Evolutionary conservation across 148 eudicot species (phyloP), one percentile per base, ranked within the genome.

Genomic region (Simmondsia chinensis): DNA sequence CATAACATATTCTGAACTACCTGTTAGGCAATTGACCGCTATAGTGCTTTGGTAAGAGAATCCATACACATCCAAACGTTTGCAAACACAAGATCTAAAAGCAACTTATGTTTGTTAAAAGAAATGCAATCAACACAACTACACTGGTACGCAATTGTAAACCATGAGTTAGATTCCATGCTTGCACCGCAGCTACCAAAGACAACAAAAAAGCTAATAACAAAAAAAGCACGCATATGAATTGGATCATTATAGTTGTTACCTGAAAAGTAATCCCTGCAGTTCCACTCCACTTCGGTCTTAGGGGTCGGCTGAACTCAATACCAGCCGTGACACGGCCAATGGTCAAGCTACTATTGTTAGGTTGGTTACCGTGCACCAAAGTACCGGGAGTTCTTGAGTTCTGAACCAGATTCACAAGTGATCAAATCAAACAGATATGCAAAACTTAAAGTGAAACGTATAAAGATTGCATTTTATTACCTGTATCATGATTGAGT

Each of bases 251-350:
- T 31, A 8, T 5, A 13, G 13, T 8, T 40, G 25, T 7, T 68
- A 91, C 99, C 99, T 91, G 99, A 70, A 82, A 91, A 21, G 71
- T 70, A 56, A 91, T 75, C 32, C 99, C 99, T 38, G 83, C 82
- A 21, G 99, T 91, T 40, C 99, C 99, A 60, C 82, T 91, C 99
- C 99, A 91, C 59, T 86, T 91, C 8, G 99, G 99, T 57, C 79
- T 72, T 28, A 91, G 72, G 38, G 99, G 96, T 35, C 99, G 73
- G 52, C 86, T 79, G 39, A 72, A 91, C 61, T 91, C 99, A 61
- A 91, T 65, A 52, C 96, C 89, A 54, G 86, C 83, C 20, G 96
- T 79, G 22, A 91, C 75, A 56, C 96, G 86, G 40, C 94, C 87
- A 40, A 91, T 86, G 38, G 89, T 82, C 43, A 86, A 74, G 64